Percentiles rank a stretch among this genome's conserved stretches.
phyloP scores from a whole-genome alignment of 306 rosid species.

The Lotus japonicus region DNA sequence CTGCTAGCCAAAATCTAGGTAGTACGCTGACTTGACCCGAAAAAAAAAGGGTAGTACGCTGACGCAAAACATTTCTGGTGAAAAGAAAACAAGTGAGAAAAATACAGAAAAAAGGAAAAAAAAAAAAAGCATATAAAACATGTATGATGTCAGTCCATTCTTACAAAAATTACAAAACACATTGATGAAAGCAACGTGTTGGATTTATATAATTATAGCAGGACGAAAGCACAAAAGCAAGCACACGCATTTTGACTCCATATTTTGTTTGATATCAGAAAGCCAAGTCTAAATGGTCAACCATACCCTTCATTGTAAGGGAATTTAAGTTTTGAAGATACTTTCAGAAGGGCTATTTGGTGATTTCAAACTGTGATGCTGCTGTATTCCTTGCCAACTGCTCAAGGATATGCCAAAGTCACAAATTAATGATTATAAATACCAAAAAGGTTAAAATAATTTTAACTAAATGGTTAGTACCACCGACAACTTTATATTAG shows the following conservation, averaged over 20 bases:
- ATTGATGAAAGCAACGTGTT: background rate
- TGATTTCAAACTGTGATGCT: background rate
- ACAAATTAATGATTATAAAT: background rate
- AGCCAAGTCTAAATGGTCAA: background rate
- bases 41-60: too few relatives aligned
- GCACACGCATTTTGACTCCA: constrained; percentile 21
- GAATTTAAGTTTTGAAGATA: background rate
- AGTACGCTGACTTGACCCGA: too few relatives aligned
- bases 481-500: constrained; percentile 35
- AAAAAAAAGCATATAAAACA: background rate
- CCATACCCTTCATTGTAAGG: background rate
- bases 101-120: too few relatives aligned
- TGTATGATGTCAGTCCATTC: constrained; percentile 15
- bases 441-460: constrained; percentile 4
- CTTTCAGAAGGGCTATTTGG: constrained; percentile 11
- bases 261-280: background rate
- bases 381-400: constrained; percentile 19
- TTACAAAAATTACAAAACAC: background rate
- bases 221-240: background rate
- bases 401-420: constrained; percentile 15
- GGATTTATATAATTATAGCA: background rate
- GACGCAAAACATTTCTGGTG: too few relatives aligned
- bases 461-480: constrained; percentile 12
- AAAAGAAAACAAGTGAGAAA: too few relatives aligned
- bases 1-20: too few relatives aligned